These are phyloP conservation scores for Cladosporium austrohemisphaericum DNA, from an alignment of 2,329 filamentous ascomycete genomes.

Conservation along the genomic window DNA sequence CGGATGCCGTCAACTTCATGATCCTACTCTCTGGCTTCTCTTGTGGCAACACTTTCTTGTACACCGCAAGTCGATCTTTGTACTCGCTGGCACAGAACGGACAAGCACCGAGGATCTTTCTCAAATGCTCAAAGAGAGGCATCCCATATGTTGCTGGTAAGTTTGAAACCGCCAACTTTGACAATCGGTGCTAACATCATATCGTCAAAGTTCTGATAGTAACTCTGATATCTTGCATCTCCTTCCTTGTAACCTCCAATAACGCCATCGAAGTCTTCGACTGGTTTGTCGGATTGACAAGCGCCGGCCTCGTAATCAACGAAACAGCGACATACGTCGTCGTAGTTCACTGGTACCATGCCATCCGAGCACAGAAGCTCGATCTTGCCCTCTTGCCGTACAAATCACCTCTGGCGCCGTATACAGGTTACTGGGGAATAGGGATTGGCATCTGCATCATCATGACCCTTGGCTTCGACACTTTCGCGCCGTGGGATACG, in stretches of 20 bases:
- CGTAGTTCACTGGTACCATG: slow-evolving; percentile 42
- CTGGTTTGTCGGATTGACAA: slow-evolving; percentile 34
- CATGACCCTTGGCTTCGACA: slow-evolving; percentile 63
- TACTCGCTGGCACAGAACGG: slow-evolving; percentile 58
- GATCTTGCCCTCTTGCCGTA: slow-evolving; percentile 43
- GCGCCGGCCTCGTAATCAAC: slow-evolving; percentile 33
- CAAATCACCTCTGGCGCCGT: slow-evolving; percentile 46
- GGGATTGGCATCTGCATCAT: slow-evolving; percentile 58
- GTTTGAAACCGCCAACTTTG: slow-evolving; percentile 22
- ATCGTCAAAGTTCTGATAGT: slow-evolving; percentile 41
- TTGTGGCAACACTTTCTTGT: slow-evolving; percentile 54
- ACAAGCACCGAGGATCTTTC: slow-evolving; percentile 57
- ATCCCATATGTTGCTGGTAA: slow-evolving; percentile 58
- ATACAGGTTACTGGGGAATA: slow-evolving; percentile 50
- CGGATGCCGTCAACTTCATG: slow-evolving; percentile 65
- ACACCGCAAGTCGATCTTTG: slow-evolving; percentile 50
- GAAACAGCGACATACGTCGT: slow-evolving; percentile 30
- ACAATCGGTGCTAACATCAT: background rate
- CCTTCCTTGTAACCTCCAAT: slow-evolving; percentile 54
- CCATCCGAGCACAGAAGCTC: slow-evolving; percentile 52
- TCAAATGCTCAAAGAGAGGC: slow-evolving; percentile 68
- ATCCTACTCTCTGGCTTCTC: slow-evolving; percentile 63
- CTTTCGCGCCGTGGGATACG: slow-evolving; percentile 36
- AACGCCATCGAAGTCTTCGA: slow-evolving; percentile 31
- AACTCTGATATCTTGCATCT: slow-evolving; percentile 53